These are phyloP conservation scores for Rhynchosporium graminicola DNA, from an alignment of 2,329 filamentous ascomycete species.

Conservation along the genomic window DNA sequence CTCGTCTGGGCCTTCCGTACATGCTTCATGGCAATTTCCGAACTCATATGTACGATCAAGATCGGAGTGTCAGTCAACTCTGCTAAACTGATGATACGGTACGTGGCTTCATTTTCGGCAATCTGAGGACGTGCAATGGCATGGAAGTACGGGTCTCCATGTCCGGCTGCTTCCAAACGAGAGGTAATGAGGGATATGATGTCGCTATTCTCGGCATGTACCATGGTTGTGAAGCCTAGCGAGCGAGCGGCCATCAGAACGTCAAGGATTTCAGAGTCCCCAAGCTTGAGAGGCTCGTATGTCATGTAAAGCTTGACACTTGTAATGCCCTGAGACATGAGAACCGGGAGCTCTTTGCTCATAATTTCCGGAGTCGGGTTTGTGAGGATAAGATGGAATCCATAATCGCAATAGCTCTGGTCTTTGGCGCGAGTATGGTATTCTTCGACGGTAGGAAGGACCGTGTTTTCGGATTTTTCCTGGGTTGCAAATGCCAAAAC, in stretches of 20 bases:
- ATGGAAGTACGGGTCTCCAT: constrained; percentile 48
- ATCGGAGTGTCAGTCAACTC: constrained; percentile 53
- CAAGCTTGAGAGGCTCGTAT: constrained; percentile 51
- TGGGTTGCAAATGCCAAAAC: constrained; percentile 59
- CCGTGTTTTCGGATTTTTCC: constrained; percentile 46
- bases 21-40: constrained; percentile 48
- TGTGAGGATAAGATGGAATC: constrained; percentile 54
- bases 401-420: constrained; percentile 57
- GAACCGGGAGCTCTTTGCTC: constrained; percentile 44
- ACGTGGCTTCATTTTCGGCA: constrained; percentile 51
- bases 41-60: constrained; percentile 54
- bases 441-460: constrained; percentile 49
- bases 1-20: constrained; percentile 52
- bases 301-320: constrained; percentile 56
- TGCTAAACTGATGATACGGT: constrained; percentile 52
- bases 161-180: constrained; percentile 44
- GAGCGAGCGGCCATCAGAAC: constrained; percentile 50
- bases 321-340: constrained; percentile 48
- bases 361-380: constrained; percentile 48
- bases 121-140: constrained; percentile 48
- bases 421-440: constrained; percentile 48
- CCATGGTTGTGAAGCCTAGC: constrained; percentile 50
- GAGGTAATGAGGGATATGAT: constrained; percentile 48
- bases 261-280: constrained; percentile 51
- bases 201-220: constrained; percentile 51